These are phyloP conservation scores for Thymus quinquecostatus DNA, from an alignment of 257 asterid species.

Conservation along the genomic window DNA sequence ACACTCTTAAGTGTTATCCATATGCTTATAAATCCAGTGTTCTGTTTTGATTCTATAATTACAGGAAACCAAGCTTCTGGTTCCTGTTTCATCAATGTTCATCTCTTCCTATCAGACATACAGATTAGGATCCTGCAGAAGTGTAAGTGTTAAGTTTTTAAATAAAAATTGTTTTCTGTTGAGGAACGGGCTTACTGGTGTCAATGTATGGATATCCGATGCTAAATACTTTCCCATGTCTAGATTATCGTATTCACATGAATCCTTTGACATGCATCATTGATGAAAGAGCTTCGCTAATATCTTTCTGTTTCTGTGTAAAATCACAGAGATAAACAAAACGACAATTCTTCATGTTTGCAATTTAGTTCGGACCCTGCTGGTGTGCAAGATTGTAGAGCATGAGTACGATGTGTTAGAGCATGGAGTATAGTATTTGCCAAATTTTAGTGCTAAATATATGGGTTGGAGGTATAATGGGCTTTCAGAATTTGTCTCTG, in stretches of 20 bases:
- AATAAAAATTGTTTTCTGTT: not conserved
- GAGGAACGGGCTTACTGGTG: not conserved
- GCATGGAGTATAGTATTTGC: conserved; percentile 2
- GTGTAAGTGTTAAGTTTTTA: not conserved
- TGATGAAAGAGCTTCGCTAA: not conserved
- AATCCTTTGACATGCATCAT: not conserved
- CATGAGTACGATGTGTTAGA: not conserved
- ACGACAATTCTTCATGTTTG: not conserved
- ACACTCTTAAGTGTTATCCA: not conserved
- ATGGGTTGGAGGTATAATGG: conserved; percentile 7
- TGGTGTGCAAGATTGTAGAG: not conserved
- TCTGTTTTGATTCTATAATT: not conserved
- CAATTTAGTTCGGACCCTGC: not conserved
- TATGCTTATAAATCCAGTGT: not conserved
- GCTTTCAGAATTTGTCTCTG: not conserved
- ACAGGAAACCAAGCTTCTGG: not conserved
- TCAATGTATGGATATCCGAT: not conserved
- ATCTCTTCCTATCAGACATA: too few species aligned
- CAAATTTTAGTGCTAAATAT: not conserved
- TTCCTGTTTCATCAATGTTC: not conserved
- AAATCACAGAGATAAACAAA: not conserved
- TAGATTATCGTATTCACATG: not conserved
- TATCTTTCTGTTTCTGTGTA: conserved; percentile 1
- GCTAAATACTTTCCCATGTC: not conserved
- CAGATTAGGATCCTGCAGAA: not conserved